Conservation (phyloP, 2,329 filamentous ascomycete species). For the Diplocarpon rosae region DNA sequence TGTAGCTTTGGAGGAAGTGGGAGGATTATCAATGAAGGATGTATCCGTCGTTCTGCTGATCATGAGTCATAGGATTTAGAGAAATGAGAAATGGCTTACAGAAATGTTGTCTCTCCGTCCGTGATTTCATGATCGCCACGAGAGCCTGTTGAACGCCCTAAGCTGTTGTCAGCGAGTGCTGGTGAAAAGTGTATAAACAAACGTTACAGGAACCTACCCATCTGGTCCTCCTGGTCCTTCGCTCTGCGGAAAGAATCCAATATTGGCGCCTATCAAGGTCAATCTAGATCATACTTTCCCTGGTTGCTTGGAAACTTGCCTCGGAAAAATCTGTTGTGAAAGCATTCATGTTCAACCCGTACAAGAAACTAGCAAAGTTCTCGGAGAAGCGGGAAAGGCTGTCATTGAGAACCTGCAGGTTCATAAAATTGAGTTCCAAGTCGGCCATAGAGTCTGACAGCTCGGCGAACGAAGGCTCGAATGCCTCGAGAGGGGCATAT, state of each 20-base stretch:
- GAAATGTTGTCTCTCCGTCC: slow-evolving; percentile 70
- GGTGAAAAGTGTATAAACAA: not conserved
- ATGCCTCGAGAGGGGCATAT: slow-evolving; percentile 61
- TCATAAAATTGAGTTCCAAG: slow-evolving; percentile 93
- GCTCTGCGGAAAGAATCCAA: slow-evolving; percentile 68
- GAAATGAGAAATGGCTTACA: slow-evolving; percentile 40
- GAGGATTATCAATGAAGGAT: slow-evolving; percentile 79
- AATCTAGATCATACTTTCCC: not conserved
- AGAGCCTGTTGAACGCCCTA: slow-evolving; percentile 26
- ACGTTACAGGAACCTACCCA: slow-evolving; percentile 27
- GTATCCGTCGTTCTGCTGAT: slow-evolving; percentile 70
- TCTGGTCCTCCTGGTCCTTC: slow-evolving; percentile 43
- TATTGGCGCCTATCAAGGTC: slow-evolving; percentile 57
- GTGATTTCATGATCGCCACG: slow-evolving; percentile 26
- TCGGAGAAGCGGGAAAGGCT: slow-evolving; percentile 87
- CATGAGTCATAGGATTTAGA: slow-evolving; percentile 8
- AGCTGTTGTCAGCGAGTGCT: slow-evolving; percentile 8
- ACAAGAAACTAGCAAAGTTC: slow-evolving; percentile 90
- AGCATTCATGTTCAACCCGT: slow-evolving; percentile 96
- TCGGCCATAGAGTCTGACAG: slow-evolving; percentile 90
- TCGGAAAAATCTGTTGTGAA: slow-evolving; percentile 98
- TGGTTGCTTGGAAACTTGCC: slow-evolving; percentile 37
- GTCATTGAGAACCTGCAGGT: slow-evolving; percentile 94
- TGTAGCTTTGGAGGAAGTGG: slow-evolving; percentile 40
- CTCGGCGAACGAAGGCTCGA: slow-evolving; percentile 89